phyloP scores from a whole-genome alignment of 2,329 filamentous ascomycete genomes.

The Chaetomiaceae sp. region DNA sequence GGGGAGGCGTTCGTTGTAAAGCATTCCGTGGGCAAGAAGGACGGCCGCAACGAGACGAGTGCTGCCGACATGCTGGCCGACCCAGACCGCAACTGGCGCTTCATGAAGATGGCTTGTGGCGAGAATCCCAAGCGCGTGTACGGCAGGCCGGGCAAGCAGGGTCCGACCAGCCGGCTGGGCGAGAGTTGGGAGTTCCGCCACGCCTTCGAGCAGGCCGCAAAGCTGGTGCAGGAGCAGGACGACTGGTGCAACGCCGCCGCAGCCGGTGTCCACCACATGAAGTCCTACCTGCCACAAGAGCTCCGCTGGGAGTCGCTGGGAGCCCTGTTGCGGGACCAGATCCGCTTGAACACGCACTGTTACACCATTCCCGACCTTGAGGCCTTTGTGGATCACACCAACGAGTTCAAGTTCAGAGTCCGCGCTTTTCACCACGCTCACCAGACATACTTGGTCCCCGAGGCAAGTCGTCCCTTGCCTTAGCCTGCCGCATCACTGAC shows the following conservation, averaged over 20 bases:
- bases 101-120: slow-evolving; percentile 74
- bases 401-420: slow-evolving; percentile 65
- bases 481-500: not conserved
- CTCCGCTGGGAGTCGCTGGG: slow-evolving; percentile 59
- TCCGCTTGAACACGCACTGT: slow-evolving; percentile 67
- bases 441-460: slow-evolving; percentile 61
- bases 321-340: slow-evolving; percentile 61
- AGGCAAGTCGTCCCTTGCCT: slow-evolving; percentile 37
- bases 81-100: slow-evolving; percentile 61
- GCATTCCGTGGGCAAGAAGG: slow-evolving; percentile 56
- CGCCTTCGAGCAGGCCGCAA: slow-evolving; percentile 59
- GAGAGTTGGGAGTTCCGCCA: slow-evolving; percentile 67
- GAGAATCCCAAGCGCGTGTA: slow-evolving; percentile 65
- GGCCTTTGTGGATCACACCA: slow-evolving; percentile 64
- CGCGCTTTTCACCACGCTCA: slow-evolving; percentile 68
- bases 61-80: slow-evolving; percentile 61
- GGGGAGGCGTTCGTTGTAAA: slow-evolving; percentile 68
- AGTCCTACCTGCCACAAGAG: slow-evolving; percentile 57
- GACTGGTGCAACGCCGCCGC: slow-evolving; percentile 63
- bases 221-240: slow-evolving; percentile 56
- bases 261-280: slow-evolving; percentile 47
- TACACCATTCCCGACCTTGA: slow-evolving; percentile 67
- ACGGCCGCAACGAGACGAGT: slow-evolving; percentile 60
- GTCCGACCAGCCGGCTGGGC: slow-evolving; percentile 59
- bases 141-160: slow-evolving; percentile 48